Evolutionary conservation across 192 early-diverging fungal genomes (phyloP).

Genomic region (Coemansia sp.): DNA sequence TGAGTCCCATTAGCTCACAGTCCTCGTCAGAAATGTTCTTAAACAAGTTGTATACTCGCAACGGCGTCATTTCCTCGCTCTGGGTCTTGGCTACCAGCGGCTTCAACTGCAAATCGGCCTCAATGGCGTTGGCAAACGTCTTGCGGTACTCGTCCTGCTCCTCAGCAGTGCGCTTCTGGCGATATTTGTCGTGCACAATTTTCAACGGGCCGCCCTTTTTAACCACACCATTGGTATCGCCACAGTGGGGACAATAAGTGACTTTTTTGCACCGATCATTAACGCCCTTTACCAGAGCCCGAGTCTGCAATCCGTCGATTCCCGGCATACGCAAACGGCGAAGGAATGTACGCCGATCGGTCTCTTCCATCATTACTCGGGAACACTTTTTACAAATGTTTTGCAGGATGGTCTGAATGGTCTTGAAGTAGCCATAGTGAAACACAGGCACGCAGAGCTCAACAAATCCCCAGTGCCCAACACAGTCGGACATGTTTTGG

Average conservation of each 20-base stretch:
- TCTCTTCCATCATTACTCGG: constrained; percentile 83
- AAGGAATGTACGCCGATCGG: constrained; percentile 68
- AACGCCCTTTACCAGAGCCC: constrained; percentile 75
- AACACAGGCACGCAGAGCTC: constrained; percentile 93
- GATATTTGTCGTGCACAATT: constrained; percentile 92
- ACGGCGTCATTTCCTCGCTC: constrained; percentile 92
- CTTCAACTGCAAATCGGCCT: constrained; percentile 72
- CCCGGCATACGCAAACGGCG: constrained; percentile 68
- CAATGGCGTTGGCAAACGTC: constrained; percentile 72
- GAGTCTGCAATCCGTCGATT: constrained; percentile 78
- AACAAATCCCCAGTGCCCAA: constrained; percentile 95
- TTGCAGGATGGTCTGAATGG: constrained; percentile 85
- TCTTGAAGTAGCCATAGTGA: constrained; percentile 96
- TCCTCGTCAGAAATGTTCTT: constrained; percentile 88
- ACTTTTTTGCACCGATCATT: constrained; percentile 88
- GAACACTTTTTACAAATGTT: constrained; percentile 96
- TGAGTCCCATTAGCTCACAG: constrained; percentile 90
- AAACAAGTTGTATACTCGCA: constrained; percentile 82
- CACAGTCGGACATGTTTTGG: constrained; percentile 80
- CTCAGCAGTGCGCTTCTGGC: constrained; percentile 72
- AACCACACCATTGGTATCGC: constrained; percentile 78
- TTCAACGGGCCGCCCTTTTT: constrained; percentile 96
- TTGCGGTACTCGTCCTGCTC: constrained; percentile 73
- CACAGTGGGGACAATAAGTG: constrained; percentile 78
- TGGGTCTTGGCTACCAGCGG: constrained; percentile 70